Conservation (phyloP, 129 eudicot species). For the Gnaphalium uliginosum region DNA sequence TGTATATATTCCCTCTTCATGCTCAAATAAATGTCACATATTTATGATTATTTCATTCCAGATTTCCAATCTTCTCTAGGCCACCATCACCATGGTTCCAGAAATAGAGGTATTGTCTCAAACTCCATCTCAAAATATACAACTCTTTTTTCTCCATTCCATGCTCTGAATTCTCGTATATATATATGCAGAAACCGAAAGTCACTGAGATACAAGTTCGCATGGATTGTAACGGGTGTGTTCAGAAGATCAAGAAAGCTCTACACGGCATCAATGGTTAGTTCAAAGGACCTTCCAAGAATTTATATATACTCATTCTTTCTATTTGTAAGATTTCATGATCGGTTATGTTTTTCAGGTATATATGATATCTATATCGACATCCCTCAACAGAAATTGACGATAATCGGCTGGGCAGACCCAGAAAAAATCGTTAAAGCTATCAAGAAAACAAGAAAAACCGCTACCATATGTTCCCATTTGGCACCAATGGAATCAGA, state of each 20-base stretch:
- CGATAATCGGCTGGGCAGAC: conserved; percentile 76
- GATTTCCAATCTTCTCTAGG: conserved; percentile 10
- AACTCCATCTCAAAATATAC: conserved; percentile 26
- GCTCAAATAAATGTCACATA: conserved; percentile 50
- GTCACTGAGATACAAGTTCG: conserved; percentile 88
- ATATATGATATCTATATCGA: conserved; percentile 62
- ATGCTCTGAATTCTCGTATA: conserved; percentile 25
- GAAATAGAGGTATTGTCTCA: conserved; percentile 67
- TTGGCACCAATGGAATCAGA: conserved; percentile 34
- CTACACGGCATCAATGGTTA: conserved; percentile 73
- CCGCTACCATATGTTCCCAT: conserved; percentile 75
- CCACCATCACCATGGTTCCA: conserved; percentile 51
- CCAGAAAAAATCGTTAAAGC: conserved; percentile 76
- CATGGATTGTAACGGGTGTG: conserved; percentile 97
- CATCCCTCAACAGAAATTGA: conserved; percentile 68
- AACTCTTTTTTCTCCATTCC: conserved; percentile 21
- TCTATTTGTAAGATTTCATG: conserved; percentile 1
- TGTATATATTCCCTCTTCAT: conserved; percentile 69
- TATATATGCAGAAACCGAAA: conserved; percentile 66
- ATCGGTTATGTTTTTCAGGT: conserved; percentile 44
- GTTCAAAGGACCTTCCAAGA: conserved; percentile 10
- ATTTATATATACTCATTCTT: not conserved
- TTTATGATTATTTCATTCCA: conserved; percentile 48
- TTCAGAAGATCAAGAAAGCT: conserved; percentile 93
- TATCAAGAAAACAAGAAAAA: conserved; percentile 69